Evolutionary conservation across 768 basidiomycete genomes (phyloP), one percentile per base, ranked within the genome.

Genomic region (Kwoniella botswanensis): DNA sequence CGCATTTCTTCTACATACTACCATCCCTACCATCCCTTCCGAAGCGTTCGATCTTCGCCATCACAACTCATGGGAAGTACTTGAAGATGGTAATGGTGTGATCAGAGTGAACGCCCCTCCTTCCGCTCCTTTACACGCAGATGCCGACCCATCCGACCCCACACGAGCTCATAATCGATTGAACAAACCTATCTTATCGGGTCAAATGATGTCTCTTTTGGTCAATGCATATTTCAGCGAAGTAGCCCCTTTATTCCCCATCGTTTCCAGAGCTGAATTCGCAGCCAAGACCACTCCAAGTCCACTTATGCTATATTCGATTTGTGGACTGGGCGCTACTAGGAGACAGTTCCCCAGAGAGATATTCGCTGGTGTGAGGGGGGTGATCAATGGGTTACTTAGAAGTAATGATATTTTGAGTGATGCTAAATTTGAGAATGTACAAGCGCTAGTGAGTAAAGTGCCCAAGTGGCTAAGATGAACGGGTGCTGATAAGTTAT

Each of bases 151-250:
- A 0, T 60, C 71, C 2, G 75, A 78, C 58, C 75, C 74, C 7
- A 67, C 70, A 0, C 64, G 57, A 55, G 65, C 68, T 12, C 73
- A 77, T 53, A 77, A 74, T 64, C 63, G 68, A 58, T 70, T 79
- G n/a, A 77, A 79, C 63, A 72, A 71, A 56, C 74, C 81, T 10
- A n/a, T 74, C 12, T 64, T 83, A 15, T 78, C 79, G 7, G 75
- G 75, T 3, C 74, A 80, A 21, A 77, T 77, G 5, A 82, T 83
- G 64, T 79, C 78, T 81, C 87, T 88, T 65, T 89, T 98, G 56
- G 86, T 97, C 78, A 98, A 98, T 83, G 89, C 90, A 22, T 97
- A 95, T 85, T 99, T 97, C 84, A 90, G 94, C n/a, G 87, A 95
- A 44, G 75, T 85, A 57, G 89, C 92, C 1, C 93, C 92, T n/a